Evolutionary conservation across 768 basidiomycete genomes (phyloP), one percentile per base, ranked within the genome.

Genomic region (Mycena crocata): DNA sequence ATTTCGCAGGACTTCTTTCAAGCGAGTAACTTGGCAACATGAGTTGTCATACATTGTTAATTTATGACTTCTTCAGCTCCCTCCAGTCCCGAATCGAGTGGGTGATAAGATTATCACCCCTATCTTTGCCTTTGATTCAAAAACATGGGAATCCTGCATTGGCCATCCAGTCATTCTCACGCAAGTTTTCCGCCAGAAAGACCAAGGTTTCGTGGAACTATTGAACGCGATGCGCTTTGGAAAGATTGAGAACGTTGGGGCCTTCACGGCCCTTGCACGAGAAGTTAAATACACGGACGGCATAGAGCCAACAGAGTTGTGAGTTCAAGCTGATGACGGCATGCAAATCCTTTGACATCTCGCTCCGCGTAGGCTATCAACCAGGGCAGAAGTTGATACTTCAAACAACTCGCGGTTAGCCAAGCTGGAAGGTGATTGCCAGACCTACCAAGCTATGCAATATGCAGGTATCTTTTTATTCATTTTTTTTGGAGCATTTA

Each of bases 161-260:
- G 85, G 83, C 7, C 73, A 66, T 17, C 85, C 85, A n/a, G 72
- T 89, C 51, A 79, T 79, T 19, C 77, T 97, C 30, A 90, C 86
- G 1, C 87, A 86, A 63, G 95, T 97, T 9, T 97, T 96, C 81
- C 84, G 95, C 39, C 95, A 96, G 76, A 94, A 91, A 72, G 94
- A 95, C 68, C 89, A 93, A 83, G 77, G 91, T 89, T 96, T 98
- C 73, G 87, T 95, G 61, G 86, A 93, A 71, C 93, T 97, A 88
- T 81, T 98, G 45, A 96, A 96, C 73, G 85, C 88, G 57, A 92
- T 97, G 90, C 89, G 96, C 23, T 90, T 91, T 71, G 96, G 96
- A 2, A 78, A 77, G 24, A 58, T 78, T 1, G 74, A 77, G 7
- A 84, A 84, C 3, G 76, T 82, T 5, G 68, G 71, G 13, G 80